Evolutionary conservation across 139 green algal species (phyloP), one percentile per base, ranked within the genome.

Genomic region (Coccomyxa sp.): DNA sequence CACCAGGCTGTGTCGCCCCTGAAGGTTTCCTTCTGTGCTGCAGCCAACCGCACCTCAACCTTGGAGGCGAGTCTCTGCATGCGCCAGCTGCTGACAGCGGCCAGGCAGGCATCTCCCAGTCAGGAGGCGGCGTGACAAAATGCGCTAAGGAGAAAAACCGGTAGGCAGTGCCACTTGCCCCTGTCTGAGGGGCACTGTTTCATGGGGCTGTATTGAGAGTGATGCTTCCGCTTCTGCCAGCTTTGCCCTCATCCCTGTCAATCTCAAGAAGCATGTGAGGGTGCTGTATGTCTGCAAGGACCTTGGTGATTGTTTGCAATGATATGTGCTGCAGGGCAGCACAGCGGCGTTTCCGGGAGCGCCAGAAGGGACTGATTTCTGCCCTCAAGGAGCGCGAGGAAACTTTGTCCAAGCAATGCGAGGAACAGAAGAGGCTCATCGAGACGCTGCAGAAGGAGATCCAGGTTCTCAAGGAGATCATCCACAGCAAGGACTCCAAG

Each of bases 131-230:
- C 11, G 28, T 31, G 13, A 13, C 58, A 17, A 83, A 83, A 45
- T 79, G 80, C 45, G 74, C 80, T 31, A 83, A 83, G 38, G 80
- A 83, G 67, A 83, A 83, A 67, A 83, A 83, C 67, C 18, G 80
- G 23, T 58, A 51, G 38, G 7, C 38, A 11, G 38, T 51, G 38
- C 38, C 38, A 51, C 38, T 51, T n/a, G 7, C 7, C 38, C 38
- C 38, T 51, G 38, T 51, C 38, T 11, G 38, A 51, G 38, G 38
- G 3, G 38, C 38, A 51, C 38, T 51, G 3, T 51, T 51, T 7
- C 38, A 51, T 11, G 38, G 38, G 38, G 3, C 38, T 51, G 38
- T 51, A 51, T 51, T 7, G 7, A 51, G 38, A 51, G 38, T 51
- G 38, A 51, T 51, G 38, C 38, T 7, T 51, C 38, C 38, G 38